These are phyloP conservation scores for Nicotiana noctiflora DNA, from an alignment of 257 asterid genomes.

Conservation along the genomic window DNA sequence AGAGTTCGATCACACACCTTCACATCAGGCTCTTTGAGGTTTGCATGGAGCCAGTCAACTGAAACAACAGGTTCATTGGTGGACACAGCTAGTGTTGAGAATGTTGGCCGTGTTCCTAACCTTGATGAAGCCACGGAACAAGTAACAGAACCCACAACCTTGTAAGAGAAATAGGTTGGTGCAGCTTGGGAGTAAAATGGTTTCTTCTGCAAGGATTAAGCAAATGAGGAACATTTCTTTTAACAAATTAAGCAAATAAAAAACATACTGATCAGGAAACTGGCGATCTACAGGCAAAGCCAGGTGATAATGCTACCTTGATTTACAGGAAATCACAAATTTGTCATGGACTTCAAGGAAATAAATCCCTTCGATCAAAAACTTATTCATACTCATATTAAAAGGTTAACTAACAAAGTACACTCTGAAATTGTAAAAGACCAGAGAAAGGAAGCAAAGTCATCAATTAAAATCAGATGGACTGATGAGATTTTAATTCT, in stretches of 20 bases:
- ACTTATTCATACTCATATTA: background rate
- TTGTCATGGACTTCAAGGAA: background rate
- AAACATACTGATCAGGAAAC: background rate
- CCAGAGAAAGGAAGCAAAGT: background rate
- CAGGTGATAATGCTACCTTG: background rate
- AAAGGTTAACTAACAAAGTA: background rate
- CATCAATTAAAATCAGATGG: background rate
- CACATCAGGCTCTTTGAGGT: constrained; percentile 67
- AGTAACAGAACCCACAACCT: constrained; percentile 19
- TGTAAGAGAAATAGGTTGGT: constrained; percentile 32
- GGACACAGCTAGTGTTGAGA: constrained; percentile 41
- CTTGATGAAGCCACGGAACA: constrained; percentile 53
- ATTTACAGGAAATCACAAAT: background rate
- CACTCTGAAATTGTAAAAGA: background rate
- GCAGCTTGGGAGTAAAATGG: constrained; percentile 21
- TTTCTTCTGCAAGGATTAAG: constrained; percentile 36
- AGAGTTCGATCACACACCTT: constrained; percentile 41
- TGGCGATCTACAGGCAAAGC: background rate
- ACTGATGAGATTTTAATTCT: background rate
- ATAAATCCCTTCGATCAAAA: background rate
- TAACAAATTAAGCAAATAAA: background rate
- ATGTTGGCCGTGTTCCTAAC: constrained; percentile 45
- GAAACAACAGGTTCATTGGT: constrained; percentile 78
- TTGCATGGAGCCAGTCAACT: constrained; percentile 91
- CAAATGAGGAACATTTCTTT: background rate